Conservation (phyloP, 2,329 filamentous ascomycete genomes). For the Fusarium incarnatum region DNA sequence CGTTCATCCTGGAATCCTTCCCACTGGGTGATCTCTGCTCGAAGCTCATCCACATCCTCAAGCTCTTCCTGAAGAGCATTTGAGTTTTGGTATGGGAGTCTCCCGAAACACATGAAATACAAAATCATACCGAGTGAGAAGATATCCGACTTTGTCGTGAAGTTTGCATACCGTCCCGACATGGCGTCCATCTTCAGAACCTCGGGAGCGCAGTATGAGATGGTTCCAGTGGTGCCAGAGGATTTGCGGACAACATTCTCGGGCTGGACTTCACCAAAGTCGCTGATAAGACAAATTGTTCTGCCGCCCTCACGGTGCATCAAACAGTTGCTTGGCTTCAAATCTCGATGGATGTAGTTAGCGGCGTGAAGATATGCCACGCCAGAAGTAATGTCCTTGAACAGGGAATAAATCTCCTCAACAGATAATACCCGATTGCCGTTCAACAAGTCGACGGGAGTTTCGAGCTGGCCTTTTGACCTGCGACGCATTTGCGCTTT, state of each 20-base stretch:
- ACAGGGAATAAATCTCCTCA: slow-evolving; percentile 96
- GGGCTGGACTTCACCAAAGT: slow-evolving; percentile 96
- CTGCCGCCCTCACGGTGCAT: slow-evolving; percentile 80
- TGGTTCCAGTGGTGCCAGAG: slow-evolving; percentile 93
- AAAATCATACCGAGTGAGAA: slow-evolving; percentile 98
- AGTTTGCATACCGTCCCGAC: slow-evolving; percentile 84
- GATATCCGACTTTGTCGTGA: slow-evolving; percentile 97
- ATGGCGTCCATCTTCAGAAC: slow-evolving; percentile 77
- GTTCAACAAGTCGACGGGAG: slow-evolving; percentile 61
- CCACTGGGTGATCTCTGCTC: slow-evolving; percentile 89
- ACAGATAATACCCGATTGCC: slow-evolving; percentile 68
- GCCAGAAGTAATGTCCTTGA: slow-evolving; percentile 93
- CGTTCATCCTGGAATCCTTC: slow-evolving; percentile 84
- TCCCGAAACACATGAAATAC: slow-evolving; percentile 96
- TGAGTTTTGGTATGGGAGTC: slow-evolving; percentile 85
- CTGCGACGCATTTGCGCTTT: slow-evolving; percentile 87
- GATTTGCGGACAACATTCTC: slow-evolving; percentile 86
- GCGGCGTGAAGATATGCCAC: slow-evolving; percentile 89
- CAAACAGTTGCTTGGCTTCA: slow-evolving; percentile 96
- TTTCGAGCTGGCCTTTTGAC: slow-evolving; percentile 81
- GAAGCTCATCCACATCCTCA: slow-evolving; percentile 87
- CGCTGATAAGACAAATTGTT: slow-evolving; percentile 87
- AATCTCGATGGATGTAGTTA: slow-evolving; percentile 94
- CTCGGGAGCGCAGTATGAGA: slow-evolving; percentile 97
- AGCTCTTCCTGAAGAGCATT: slow-evolving; percentile 90